Conservation (phyloP, 352 stramenopile genomes). For the Phytophthora nicotianae region DNA sequence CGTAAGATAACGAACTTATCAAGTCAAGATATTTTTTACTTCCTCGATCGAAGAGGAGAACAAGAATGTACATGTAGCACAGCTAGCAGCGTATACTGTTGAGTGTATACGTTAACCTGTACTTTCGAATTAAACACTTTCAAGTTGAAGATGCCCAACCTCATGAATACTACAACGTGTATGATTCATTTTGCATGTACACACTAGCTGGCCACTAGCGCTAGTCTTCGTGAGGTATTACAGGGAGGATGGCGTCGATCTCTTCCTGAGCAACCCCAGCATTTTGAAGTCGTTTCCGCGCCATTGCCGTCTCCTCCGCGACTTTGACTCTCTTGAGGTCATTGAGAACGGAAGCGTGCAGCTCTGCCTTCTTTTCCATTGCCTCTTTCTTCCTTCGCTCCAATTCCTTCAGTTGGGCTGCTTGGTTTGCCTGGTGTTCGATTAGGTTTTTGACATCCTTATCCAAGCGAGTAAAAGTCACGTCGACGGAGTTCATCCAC, state of each 20-base stretch:
- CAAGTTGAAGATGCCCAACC: constrained; percentile 4
- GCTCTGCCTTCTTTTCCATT: constrained; percentile 3
- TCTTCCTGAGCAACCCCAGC: constrained; percentile 30
- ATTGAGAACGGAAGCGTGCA: constrained; percentile 19
- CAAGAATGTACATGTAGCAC: constrained; percentile 3
- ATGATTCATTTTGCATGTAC: too few relatives aligned
- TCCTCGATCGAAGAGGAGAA: constrained; percentile 37
- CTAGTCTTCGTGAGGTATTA: constrained; percentile 21
- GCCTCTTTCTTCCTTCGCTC: constrained; percentile 25
- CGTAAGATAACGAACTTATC: constrained; percentile 8
- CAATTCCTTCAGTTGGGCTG: constrained; percentile 12
- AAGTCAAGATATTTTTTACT: constrained; percentile 15
- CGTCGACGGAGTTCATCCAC: constrained; percentile 35
- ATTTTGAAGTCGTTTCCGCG: constrained; percentile 26
- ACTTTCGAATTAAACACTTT: constrained; percentile 10
- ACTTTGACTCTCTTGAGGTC: constrained; percentile 26
- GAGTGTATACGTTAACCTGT: constrained; percentile 6
- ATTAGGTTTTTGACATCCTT: constrained; percentile 18
- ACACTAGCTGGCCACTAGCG: neutral
- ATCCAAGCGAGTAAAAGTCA: constrained; percentile 15
- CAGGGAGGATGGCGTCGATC: constrained; percentile 30
- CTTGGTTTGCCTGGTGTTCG: constrained; percentile 12
- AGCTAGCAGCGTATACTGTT: constrained; percentile 1
- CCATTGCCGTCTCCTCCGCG: constrained; percentile 31
- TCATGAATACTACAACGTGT: too few relatives aligned